Conservation (phyloP, 805 yeast genomes). For the Spathaspora boniae region DNA sequence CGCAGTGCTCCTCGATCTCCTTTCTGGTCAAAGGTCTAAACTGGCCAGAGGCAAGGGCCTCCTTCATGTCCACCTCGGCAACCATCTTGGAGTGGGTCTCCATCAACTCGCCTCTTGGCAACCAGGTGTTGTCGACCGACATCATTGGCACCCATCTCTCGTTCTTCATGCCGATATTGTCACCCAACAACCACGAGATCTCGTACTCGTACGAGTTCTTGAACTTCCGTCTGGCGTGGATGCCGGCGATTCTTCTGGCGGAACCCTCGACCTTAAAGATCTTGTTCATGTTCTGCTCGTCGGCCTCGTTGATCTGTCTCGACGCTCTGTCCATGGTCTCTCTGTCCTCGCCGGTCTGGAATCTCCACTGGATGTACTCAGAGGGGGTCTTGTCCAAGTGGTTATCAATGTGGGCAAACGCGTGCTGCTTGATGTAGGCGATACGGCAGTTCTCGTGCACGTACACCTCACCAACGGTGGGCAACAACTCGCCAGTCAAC, state of each 20-base stretch:
- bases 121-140: conserved; percentile 99
- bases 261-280: conserved; percentile 98
- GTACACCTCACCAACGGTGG: conserved; percentile 98
- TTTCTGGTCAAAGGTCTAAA: conserved; percentile 99
- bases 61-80: conserved; percentile 99
- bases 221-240: conserved; percentile 98
- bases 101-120: conserved; percentile 94
- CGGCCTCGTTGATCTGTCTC: conserved; percentile 95
- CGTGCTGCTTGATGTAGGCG: conserved; percentile 99
- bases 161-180: conserved; percentile 96
- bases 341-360: conserved; percentile 99
- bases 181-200: conserved; percentile 96
- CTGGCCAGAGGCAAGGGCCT: conserved; percentile 99
- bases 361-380: conserved; percentile 99
- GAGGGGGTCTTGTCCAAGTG: conserved; percentile 99
- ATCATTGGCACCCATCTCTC: conserved; percentile 99
- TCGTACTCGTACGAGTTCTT: conserved; percentile 99
- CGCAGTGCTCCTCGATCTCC: conserved; percentile 99
- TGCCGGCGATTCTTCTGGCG: conserved; percentile 93
- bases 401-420: conserved; percentile 98
- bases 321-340: conserved; percentile 99
- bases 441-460: conserved; percentile 99
- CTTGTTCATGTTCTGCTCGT: conserved; percentile 98
- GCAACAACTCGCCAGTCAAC: conserved; percentile 98
- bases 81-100: conserved; percentile 95